Base-by-base conservation (phyloP, 805 yeast species). In the Candida palmyrensis region DNA sequence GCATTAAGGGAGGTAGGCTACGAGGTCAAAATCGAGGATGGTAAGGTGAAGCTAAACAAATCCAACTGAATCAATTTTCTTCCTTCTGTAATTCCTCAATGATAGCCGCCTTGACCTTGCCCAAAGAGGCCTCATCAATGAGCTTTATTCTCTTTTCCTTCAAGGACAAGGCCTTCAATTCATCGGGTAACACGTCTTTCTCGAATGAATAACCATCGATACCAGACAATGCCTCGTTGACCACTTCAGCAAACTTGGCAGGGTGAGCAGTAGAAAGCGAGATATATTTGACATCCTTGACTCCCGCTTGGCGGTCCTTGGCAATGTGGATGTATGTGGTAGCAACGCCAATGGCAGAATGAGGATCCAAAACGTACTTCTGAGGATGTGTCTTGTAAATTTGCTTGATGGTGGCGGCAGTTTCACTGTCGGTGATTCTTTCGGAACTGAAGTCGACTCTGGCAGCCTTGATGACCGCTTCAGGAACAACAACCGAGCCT, bases 211-310 rank as follows among this genome's bases (percentile, higher is more conserved):
- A 92, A 14, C 77, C 88, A 9, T 71, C 75, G 40, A 77, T 71
- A 1, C 70, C 71, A 29, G 61, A 54, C 44, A 92, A 70, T 3
- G 97, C 87, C 47, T 73, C 65, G 58, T 89, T 82, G 17, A 92
- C 99, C 32, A 96, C 98, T 42, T 87, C 97, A 17, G 96, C 85
- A 53, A 92, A 92, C 64, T 92, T 92, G 40, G 98, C 99, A 27
- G 99, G 99, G 57, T 92, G 99, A 6, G 99, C 99, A 30, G 99
- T 92, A 8, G 97, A 83, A 38, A 92, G 74, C 4, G 96, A 83
- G 28, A 92, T 71, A 53, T 73, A 73, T 36, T 74, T 66, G 25
- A 69, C 59, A 18, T 65, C 53, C 15, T 57, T 38, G 7, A 41
- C 49, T 24, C 62, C 59, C 17, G 57, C 53, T 28, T 66, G 71